Evolutionary conservation across 164 flowering plant species (phyloP).

Genomic region (Euptelea pleiosperma): DNA sequence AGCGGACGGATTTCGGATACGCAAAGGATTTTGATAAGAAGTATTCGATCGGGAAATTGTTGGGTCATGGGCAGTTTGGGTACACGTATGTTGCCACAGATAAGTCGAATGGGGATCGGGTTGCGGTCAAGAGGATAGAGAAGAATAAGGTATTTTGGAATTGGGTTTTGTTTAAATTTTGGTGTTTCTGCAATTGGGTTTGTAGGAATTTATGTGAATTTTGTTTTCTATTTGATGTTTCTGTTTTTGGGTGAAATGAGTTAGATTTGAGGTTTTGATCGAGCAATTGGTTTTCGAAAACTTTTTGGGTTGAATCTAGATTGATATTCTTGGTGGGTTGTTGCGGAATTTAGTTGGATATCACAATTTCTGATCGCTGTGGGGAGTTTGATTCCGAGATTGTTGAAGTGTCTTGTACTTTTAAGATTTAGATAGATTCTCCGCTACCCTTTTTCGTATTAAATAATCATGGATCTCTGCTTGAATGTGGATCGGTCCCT

Average conservation of each 20-base stretch:
- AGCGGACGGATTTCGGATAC: slow-evolving; percentile 88
- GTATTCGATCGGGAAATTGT: slow-evolving; percentile 72
- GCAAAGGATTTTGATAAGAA: slow-evolving; percentile 60
- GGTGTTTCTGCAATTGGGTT: slow-evolving; percentile 4
- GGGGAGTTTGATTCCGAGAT: not conserved
- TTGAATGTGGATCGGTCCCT: not conserved
- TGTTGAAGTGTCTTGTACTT: not conserved
- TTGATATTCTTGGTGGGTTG: not conserved
- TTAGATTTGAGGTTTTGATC: not conserved
- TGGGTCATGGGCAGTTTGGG: slow-evolving; percentile 96
- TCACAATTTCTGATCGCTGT: not conserved
- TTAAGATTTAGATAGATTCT: slow-evolving; percentile 6
- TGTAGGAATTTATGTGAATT: not conserved
- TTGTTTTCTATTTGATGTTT: not conserved
- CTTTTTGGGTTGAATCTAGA: slow-evolving; percentile 2
- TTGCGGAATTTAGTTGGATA: not conserved
- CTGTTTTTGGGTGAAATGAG: not conserved
- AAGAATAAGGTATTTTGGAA: slow-evolving; percentile 65
- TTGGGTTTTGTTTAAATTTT: not conserved
- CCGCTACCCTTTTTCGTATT: not conserved
- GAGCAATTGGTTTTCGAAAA: not conserved
- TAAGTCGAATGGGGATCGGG: slow-evolving; percentile 75
- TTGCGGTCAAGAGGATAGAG: slow-evolving; percentile 90
- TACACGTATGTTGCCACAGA: slow-evolving; percentile 88
- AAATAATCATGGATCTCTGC: not conserved